These are phyloP conservation scores for Hebeloma cylindrosporum DNA, from an alignment of 768 basidiomycete genomes.

Conservation along the genomic window DNA sequence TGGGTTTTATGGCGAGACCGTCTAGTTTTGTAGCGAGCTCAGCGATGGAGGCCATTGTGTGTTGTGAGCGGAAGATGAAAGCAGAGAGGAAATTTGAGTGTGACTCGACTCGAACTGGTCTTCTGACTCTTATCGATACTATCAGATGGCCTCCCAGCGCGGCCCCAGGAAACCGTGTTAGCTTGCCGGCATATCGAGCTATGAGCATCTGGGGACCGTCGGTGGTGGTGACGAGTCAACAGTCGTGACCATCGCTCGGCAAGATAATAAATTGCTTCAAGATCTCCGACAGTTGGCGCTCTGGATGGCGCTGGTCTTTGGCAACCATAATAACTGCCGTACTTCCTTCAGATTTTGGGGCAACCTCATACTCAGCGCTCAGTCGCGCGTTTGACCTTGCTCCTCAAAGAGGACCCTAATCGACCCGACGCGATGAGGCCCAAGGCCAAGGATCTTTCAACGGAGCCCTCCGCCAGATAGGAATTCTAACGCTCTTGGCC, in stretches of 20 bases:
- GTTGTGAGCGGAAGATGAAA: conserved; percentile 19
- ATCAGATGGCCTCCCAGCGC: conserved; percentile 29
- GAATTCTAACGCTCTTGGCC: no score
- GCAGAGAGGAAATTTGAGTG: conserved; percentile 19
- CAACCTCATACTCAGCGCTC: no score
- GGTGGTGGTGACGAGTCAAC: conserved; percentile 13
- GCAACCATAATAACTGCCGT: no score
- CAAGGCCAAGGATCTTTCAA: no score
- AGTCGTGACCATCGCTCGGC: no score
- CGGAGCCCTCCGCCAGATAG: no score
- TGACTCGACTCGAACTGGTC: conserved; percentile 38
- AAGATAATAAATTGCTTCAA: conserved; percentile 12
- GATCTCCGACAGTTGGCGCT: no score
- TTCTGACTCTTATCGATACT: conserved; percentile 42
- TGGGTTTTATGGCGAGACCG: conserved; percentile 54
- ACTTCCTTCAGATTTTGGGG: no score
- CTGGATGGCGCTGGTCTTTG: no score
- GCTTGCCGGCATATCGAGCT: conserved; percentile 28
- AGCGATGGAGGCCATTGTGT: conserved; percentile 35
- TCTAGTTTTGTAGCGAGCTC: conserved; percentile 44
- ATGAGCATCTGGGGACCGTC: conserved; percentile 26
- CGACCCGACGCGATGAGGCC: no score
- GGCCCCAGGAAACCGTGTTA: conserved; percentile 23
- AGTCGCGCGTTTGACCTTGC: no score
- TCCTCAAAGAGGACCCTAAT: no score